Evolutionary conservation across 306 rosid genomes (phyloP).

Genomic region (Amphicarpaea edgeworthii): DNA sequence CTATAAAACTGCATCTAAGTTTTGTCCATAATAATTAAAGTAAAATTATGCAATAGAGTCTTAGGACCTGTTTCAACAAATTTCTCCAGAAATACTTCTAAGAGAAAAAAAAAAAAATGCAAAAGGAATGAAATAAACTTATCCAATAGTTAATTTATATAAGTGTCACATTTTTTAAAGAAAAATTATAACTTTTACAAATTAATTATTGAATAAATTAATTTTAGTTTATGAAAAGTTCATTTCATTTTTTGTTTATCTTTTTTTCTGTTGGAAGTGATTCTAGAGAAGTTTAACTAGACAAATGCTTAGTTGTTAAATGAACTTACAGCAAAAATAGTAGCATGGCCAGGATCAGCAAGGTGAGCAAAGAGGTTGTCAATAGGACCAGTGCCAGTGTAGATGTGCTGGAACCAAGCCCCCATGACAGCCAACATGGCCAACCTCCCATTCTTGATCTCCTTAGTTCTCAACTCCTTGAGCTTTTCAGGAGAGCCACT

Average conservation of each 20-base stretch:
- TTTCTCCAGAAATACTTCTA: too few species aligned
- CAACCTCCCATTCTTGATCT: conserved; percentile 52
- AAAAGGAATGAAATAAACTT: too few species aligned
- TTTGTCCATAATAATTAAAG: background rate
- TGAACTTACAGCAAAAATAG: conserved; percentile 53
- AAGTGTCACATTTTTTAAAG: too few species aligned
- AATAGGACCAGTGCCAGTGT: conserved; percentile 67
- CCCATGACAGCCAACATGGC: conserved; percentile 52
- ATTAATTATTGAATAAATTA: too few species aligned
- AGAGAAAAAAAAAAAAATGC: too few species aligned
- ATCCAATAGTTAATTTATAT: too few species aligned
- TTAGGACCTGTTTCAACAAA: too few species aligned
- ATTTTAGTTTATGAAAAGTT: too few species aligned
- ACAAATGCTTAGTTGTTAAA: conserved; percentile 8
- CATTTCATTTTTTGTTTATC: too few species aligned
- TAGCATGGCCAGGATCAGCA: conserved; percentile 85
- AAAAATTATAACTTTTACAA: too few species aligned
- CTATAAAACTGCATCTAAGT: background rate
- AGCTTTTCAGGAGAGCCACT: conserved; percentile 44
- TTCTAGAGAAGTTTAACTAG: too few species aligned
- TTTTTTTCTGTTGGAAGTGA: too few species aligned
- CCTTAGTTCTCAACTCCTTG: conserved; percentile 48
- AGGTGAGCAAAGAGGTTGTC: conserved; percentile 86
- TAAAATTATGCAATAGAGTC: background rate
- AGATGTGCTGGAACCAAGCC: conserved; percentile 48